A percentile compares a stretch with the other conserved stretches of the same genome.
These are phyloP conservation scores for Cercophora scortea DNA, from an alignment of 495 filamentous ascomycete genomes.

Conservation along the genomic window DNA sequence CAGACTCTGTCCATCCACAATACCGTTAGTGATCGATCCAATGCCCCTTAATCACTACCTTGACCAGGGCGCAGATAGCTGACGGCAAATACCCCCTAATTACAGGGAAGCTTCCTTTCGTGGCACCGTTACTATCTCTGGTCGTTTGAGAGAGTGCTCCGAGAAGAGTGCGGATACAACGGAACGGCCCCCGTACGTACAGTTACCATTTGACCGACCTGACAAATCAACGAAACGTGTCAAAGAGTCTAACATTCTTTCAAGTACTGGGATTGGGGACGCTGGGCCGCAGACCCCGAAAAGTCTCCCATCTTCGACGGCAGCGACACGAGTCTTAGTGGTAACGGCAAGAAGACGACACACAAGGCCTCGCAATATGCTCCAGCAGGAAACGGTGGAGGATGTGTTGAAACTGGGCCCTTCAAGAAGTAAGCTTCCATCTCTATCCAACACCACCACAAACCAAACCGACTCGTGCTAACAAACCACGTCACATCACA, in stretches of 20 bases:
- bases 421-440: slow-evolving; percentile 38
- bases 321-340: slow-evolving; percentile 49
- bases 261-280: slow-evolving; percentile 59
- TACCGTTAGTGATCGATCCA: slow-evolving; percentile 24
- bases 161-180: slow-evolving; percentile 60
- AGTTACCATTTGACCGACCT: too few species aligned
- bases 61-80: background rate
- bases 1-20: slow-evolving; percentile 54
- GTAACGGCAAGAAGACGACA: slow-evolving; percentile 47
- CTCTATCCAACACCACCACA: background rate
- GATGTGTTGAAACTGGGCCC: slow-evolving; percentile 55
- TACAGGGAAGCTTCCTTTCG: slow-evolving; percentile 53
- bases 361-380: slow-evolving; percentile 20
- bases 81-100: background rate
- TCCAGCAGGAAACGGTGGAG: slow-evolving; percentile 54
- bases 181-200: slow-evolving; percentile 32
- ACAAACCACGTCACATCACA: background rate
- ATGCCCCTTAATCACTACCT: background rate
- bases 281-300: slow-evolving; percentile 40
- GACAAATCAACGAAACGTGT: too few species aligned
- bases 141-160: slow-evolving; percentile 55
- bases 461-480: background rate
- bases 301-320: slow-evolving; percentile 61
- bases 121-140: slow-evolving; percentile 67
- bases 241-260: background rate